These are phyloP conservation scores for Sarocladium strictum DNA, from an alignment of 2,329 filamentous ascomycete species.

Conservation along the genomic window DNA sequence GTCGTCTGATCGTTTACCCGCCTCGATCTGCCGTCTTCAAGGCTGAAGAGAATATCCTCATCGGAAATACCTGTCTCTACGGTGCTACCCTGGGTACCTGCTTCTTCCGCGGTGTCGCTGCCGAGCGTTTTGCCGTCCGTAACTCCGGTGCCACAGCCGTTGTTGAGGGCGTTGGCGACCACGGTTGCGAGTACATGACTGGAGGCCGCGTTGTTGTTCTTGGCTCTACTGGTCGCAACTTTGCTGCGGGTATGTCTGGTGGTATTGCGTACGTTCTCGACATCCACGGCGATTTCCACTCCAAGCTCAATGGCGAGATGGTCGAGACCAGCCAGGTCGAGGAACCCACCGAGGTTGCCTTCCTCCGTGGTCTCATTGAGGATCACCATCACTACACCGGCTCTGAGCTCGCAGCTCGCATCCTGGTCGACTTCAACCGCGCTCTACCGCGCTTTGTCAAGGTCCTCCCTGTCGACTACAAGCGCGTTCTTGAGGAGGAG, in stretches of 20 bases:
- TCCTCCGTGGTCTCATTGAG: constrained; percentile 84
- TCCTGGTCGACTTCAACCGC: constrained; percentile 91
- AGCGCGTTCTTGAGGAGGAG: constrained; percentile 83
- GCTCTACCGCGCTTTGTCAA: constrained; percentile 89
- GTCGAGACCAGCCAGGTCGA: constrained; percentile 82
- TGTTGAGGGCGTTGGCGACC: constrained; percentile 92
- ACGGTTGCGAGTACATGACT: constrained; percentile 98
- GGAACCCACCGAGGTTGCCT: constrained; percentile 84
- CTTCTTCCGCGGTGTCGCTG: constrained; percentile 95
- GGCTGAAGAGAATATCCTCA: constrained; percentile 89
- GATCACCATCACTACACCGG: constrained; percentile 98
- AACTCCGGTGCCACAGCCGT: constrained; percentile 96
- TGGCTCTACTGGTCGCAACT: constrained; percentile 89
- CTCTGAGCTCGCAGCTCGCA: constrained; percentile 86
- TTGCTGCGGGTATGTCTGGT: constrained; percentile 96
- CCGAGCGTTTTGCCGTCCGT: constrained; percentile 91
- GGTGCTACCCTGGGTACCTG: constrained; percentile 85
- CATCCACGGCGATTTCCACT: constrained; percentile 79
- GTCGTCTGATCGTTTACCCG: constrained; percentile 88
- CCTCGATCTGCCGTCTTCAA: constrained; percentile 87
- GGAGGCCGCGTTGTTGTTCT: constrained; percentile 85
- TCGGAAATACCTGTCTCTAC: constrained; percentile 93
- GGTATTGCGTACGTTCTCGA: constrained; percentile 95
- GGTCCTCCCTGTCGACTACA: constrained; percentile 91
- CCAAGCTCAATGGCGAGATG: constrained; percentile 97